Percentiles rank a stretch among this genome's conserved stretches.
phyloP scores from a whole-genome alignment of 73 alveolate species.

The Diophrys sp. region DNA sequence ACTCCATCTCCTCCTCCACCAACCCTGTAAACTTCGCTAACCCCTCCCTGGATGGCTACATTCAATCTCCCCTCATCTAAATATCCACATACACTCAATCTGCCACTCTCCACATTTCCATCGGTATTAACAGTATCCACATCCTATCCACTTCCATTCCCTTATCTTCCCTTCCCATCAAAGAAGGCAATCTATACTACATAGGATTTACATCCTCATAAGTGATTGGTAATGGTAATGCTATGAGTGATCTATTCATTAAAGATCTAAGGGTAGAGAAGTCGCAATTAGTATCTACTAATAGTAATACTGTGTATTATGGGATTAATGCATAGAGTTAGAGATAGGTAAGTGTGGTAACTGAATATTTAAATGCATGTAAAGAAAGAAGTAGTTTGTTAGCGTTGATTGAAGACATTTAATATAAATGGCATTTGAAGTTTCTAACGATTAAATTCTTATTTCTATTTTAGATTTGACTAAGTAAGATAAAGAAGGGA shows the following conservation, averaged over 20 bases:
- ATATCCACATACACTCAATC: neutral
- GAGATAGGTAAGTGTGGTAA: neutral
- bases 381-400: neutral
- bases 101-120: neutral
- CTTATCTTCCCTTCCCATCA: neutral
- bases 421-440: no score
- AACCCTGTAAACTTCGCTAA: slow-evolving; percentile 4
- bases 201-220: slow-evolving; percentile 6
- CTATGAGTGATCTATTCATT: neutral
- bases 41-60: neutral
- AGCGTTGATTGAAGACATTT: neutral
- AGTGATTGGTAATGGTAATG: neutral
- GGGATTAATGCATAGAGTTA: neutral
- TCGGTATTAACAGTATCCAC: neutral
- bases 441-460: no score
- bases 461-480: no score
- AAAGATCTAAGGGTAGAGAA: neutral
- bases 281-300: neutral
- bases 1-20: neutral
- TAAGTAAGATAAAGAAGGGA: no score
- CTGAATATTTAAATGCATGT: neutral
- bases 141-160: neutral
- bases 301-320: neutral
- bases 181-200: neutral
- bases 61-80: neutral